Conservation (phyloP, 140 eudicot species). For the Bidens hawaiensis region DNA sequence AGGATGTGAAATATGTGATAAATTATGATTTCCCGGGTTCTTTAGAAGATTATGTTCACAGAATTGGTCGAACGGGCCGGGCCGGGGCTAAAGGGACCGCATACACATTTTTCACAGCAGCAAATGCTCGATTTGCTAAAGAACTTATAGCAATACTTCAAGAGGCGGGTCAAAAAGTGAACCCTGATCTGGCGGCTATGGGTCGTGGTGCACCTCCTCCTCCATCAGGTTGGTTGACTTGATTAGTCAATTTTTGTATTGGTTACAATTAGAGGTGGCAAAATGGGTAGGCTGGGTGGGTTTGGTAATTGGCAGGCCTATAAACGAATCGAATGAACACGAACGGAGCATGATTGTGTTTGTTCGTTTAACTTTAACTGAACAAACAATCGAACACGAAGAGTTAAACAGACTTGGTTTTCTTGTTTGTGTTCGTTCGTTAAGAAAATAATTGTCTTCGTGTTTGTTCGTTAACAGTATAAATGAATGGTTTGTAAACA, state of each 20-base stretch:
- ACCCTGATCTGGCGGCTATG: slow-evolving; percentile 89
- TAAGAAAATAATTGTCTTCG: too few species aligned
- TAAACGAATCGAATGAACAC: too few species aligned
- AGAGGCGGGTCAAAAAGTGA: slow-evolving; percentile 96
- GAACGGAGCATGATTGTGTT: too few species aligned
- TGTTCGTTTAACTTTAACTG: too few species aligned
- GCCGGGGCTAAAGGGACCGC: slow-evolving; percentile 99
- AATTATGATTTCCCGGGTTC: slow-evolving; percentile 96
- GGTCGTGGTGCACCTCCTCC: slow-evolving; percentile 98
- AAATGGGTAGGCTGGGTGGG: background rate
- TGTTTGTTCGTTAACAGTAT: too few species aligned
- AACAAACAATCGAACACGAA: too few species aligned
- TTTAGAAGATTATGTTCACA: slow-evolving; percentile 96
- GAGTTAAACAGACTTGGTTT: too few species aligned
- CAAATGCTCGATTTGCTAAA: slow-evolving; percentile 96
- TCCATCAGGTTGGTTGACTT: slow-evolving; percentile 53
- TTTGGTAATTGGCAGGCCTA: background rate
- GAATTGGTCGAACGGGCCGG: slow-evolving; percentile 93
- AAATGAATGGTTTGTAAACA: too few species aligned
- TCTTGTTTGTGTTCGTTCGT: too few species aligned
- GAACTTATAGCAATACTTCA: slow-evolving; percentile 81
- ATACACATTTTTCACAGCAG: slow-evolving; percentile 92
- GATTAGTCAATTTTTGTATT: background rate
- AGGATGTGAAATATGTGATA: slow-evolving; percentile 88
- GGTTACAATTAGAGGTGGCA: background rate